Conservation (phyloP, 371 early-diverging fungal species). For the Syncephalastrum sp. region DNA sequence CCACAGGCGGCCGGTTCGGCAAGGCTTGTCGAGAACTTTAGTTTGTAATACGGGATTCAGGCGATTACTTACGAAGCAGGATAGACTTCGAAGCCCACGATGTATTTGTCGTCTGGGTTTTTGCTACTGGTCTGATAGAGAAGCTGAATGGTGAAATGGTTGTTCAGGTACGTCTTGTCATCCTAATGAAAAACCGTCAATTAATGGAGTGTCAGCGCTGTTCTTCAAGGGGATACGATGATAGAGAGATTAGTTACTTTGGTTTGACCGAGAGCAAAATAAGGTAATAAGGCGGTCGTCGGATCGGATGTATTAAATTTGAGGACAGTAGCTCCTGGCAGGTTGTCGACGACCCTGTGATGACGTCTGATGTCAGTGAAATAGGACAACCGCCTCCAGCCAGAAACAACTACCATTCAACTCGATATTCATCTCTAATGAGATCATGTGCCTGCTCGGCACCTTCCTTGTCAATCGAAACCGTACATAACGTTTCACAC, state of each 20-base stretch:
- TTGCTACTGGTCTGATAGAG: conserved; percentile 46
- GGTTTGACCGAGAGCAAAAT: conserved; percentile 13
- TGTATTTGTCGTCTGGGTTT: conserved; percentile 32
- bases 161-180: conserved; percentile 51
- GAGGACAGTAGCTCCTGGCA: conserved; percentile 41
- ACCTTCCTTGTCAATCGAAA: conserved; percentile 30
- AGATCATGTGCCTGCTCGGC: conserved; percentile 44
- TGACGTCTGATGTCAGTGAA: not conserved
- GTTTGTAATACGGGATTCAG: no score
- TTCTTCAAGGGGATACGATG: not conserved
- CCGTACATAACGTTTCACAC: conserved; percentile 51
- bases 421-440: conserved; percentile 53
- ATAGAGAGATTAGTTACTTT: conserved; percentile 1
- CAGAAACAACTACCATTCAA: conserved; percentile 42
- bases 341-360: conserved; percentile 59
- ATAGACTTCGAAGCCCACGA: conserved; percentile 65
- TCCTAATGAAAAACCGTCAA: not conserved
- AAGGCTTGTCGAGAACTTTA: conserved; percentile 11
- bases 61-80: conserved; percentile 48
- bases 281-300: conserved; percentile 8
- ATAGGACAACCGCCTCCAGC: not conserved
- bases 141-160: conserved; percentile 54
- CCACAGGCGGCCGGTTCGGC: conserved; percentile 27
- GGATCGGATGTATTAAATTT: conserved; percentile 10
- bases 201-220: no score